phyloP scores from a whole-genome alignment of 805 yeast species.

The Saccharomycopsis babjevae region DNA sequence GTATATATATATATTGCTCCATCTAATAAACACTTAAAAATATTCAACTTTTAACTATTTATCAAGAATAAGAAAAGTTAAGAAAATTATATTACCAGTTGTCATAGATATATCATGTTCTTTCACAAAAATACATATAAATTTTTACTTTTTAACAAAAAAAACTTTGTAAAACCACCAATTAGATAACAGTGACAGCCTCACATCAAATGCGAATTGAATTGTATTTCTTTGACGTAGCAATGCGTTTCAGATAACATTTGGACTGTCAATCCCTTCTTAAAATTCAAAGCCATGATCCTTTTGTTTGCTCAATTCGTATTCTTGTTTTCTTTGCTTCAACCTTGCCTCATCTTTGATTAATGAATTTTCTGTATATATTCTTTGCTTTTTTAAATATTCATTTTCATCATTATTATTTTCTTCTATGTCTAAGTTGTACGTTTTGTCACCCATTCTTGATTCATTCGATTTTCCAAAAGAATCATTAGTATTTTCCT shows the following conservation, averaged over 20 bases:
- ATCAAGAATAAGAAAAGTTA: background rate
- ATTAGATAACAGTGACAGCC: no score
- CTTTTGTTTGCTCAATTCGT: background rate
- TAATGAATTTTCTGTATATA: background rate
- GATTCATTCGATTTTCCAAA: background rate
- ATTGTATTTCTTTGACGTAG: background rate
- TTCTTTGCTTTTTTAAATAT: conserved; percentile 1
- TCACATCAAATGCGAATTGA: no score
- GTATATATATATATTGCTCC: background rate
- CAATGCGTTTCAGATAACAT: background rate
- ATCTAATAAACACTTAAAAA: background rate
- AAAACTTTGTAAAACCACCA: background rate
- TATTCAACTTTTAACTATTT: background rate
- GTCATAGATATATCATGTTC: background rate
- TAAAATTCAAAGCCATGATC: conserved; percentile 1
- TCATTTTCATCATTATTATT: conserved; percentile 3
- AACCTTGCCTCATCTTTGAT: conserved; percentile 6
- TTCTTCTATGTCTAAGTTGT: conserved; percentile 2
- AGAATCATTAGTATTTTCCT: background rate
- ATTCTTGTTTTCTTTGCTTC: conserved; percentile 1
- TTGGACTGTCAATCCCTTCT: background rate
- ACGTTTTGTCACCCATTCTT: conserved; percentile 9
- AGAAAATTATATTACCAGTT: background rate
- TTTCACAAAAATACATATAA: background rate
- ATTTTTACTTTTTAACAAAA: background rate